Percentiles rank a stretch among this genome's conserved stretches.
These are phyloP conservation scores for Rhizopogon vinicolor DNA, from an alignment of 768 basidiomycete species.

Conservation along the genomic window DNA sequence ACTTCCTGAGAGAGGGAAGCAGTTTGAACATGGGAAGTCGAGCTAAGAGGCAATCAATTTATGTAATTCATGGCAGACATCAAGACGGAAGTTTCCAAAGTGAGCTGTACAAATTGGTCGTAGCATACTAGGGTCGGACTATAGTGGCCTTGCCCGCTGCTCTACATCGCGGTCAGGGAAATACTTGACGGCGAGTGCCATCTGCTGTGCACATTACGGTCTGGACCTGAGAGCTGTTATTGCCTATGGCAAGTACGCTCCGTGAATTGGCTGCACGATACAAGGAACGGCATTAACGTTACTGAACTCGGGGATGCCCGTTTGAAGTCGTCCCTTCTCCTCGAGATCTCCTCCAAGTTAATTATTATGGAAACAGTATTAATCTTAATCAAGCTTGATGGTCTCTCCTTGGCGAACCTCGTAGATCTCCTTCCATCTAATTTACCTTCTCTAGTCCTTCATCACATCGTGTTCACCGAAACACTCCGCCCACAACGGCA, in stretches of 20 bases:
- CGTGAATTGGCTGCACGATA: no score
- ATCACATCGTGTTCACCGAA: constrained; percentile 20
- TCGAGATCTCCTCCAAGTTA: background rate
- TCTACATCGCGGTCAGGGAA: no score
- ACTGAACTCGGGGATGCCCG: no score
- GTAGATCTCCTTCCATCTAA: background rate
- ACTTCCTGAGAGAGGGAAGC: background rate
- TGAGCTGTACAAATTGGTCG: background rate
- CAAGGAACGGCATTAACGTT: no score
- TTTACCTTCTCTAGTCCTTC: constrained; percentile 18
- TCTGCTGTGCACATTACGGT: no score
- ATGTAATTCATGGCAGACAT: background rate
- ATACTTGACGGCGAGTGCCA: no score
- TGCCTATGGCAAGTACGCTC: no score
- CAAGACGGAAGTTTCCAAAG: background rate
- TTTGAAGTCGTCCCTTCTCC: background rate
- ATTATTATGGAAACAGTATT: background rate
- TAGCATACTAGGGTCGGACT: background rate
- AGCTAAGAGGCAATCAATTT: background rate
- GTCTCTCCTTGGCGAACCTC: background rate
- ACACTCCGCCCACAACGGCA: constrained; percentile 26
- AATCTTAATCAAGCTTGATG: background rate
- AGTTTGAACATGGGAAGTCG: background rate
- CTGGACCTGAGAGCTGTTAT: no score
- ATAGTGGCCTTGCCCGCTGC: background rate